Base-by-base conservation (phyloP, 2,329 filamentous ascomycete genomes). In the Myriosclerotinia curreyana region DNA sequence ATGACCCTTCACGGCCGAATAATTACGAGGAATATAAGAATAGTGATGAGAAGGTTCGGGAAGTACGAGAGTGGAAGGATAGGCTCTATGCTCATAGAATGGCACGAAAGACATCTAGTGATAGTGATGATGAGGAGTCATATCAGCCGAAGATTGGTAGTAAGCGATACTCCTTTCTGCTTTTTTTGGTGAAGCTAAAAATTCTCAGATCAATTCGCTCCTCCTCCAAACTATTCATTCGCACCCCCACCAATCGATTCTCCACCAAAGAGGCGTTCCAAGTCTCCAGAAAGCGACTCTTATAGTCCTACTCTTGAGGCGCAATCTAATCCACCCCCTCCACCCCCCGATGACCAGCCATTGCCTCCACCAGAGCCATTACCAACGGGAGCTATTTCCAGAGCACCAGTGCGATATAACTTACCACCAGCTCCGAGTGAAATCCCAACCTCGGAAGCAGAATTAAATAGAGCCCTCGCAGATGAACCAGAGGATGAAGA, bases 41-140 rank as follows among this genome's bases (percentile, higher is more conserved):
- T 66, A 95, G 91, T 72, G 91, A 96, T 65, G 92, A 96, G 77
- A 89, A 91, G 73, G 85, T 93, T 65, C 80, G 83, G 22, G 92
- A 96, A 74, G 84, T 92, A 4, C 83, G 85, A 64, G 92, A 96
- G 71, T 97, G 93, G 93, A 96, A 93, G 74, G 85, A 88, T 49
- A 79, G 90, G 46, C 80, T 96, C 17, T 93, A 95, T 75, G 85
- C 86, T 17, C 90, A 92, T 73, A 82, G 86, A 52, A 83, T 80
- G 75, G 66, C 77, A 74, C 60, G 77, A 68, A 78, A 79, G 67
- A 76, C 80, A 65, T 76, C 79, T 66, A 84, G 80, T 38, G 76
- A 77, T 36, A 72, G 73, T 52, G 74, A 75, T 48, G 75, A 74
- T 50, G 79, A 81, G 38, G 77, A 81, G 60, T 76, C 80, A 61